phyloP scores from a whole-genome alignment of 495 filamentous ascomycete genomes.

The Hypoxylon rickii region DNA sequence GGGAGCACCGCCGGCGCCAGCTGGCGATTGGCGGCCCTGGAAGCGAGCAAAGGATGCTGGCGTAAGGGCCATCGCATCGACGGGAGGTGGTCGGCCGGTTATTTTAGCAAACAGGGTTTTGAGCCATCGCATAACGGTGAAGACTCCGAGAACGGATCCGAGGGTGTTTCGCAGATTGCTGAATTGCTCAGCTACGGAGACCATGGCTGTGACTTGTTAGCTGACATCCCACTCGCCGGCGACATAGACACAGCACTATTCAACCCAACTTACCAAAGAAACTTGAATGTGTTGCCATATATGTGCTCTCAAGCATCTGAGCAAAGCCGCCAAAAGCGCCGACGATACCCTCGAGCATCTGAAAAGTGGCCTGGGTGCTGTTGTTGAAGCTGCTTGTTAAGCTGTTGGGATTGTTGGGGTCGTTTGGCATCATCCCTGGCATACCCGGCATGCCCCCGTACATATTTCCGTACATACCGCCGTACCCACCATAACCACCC shows the following conservation, averaged over 20 bases:
- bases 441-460: conserved; percentile 62
- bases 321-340: conserved; percentile 97
- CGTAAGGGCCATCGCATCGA: conserved; percentile 81
- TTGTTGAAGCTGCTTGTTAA: conserved; percentile 88
- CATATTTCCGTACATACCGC: conserved; percentile 69
- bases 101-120: conserved; percentile 88
- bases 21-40: conserved; percentile 59
- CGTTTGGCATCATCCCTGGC: conserved; percentile 64
- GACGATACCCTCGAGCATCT: conserved; percentile 98
- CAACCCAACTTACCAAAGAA: conserved; percentile 82
- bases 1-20: conserved; percentile 48
- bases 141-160: conserved; percentile 92
- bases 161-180: conserved; percentile 91
- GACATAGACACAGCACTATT: background rate
- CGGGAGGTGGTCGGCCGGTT: conserved; percentile 90
- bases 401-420: conserved; percentile 92
- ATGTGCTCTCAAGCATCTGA: conserved; percentile 99
- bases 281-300: conserved; percentile 99
- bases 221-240: background rate
- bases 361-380: conserved; percentile 95
- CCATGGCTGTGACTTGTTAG: conserved; percentile 74
- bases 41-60: conserved; percentile 89
- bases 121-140: conserved; percentile 92
- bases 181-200: conserved; percentile 97
- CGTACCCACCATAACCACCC: conserved; percentile 52